Evolutionary conservation across 495 filamentous ascomycete genomes (phyloP).

Genomic region (Annulohypoxylon nitens): DNA sequence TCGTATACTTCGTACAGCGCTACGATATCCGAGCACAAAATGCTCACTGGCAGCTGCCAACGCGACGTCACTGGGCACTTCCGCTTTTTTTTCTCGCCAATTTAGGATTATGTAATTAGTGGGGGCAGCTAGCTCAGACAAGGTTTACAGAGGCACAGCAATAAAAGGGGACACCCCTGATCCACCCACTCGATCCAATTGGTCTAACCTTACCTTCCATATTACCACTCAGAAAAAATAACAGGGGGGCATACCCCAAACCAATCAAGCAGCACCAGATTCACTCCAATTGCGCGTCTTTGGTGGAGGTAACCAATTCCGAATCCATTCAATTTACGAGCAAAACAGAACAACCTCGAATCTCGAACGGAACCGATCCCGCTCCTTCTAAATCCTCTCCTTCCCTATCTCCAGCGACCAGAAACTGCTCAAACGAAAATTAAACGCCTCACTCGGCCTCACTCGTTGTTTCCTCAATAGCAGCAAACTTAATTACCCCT

Average conservation of each 20-base stretch:
- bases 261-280: not conserved
- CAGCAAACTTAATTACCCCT: not conserved
- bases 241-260: constrained; percentile 6
- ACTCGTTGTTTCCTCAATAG: not conserved
- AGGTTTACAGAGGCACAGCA: constrained; percentile 9
- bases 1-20: not conserved
- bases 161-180: constrained; percentile 18
- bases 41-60: not conserved
- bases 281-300: constrained; percentile 28
- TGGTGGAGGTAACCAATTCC: constrained; percentile 15
- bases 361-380: constrained; percentile 4
- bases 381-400: not conserved
- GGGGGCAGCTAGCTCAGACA: not conserved
- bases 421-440: not conserved
- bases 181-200: constrained; percentile 11
- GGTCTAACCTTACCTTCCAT: constrained; percentile 6
- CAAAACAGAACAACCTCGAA: not conserved
- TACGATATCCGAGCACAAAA: constrained; percentile 12
- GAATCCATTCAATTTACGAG: constrained; percentile 2
- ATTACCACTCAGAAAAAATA: constrained; percentile 10
- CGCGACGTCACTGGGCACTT: constrained; percentile 33
- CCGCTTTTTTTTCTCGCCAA: not conserved
- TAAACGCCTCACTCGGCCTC: not conserved
- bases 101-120: constrained; percentile 20
- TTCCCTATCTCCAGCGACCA: constrained; percentile 1